Conservation (phyloP, 805 yeast species). For the Yamadazyma insecticola region DNA sequence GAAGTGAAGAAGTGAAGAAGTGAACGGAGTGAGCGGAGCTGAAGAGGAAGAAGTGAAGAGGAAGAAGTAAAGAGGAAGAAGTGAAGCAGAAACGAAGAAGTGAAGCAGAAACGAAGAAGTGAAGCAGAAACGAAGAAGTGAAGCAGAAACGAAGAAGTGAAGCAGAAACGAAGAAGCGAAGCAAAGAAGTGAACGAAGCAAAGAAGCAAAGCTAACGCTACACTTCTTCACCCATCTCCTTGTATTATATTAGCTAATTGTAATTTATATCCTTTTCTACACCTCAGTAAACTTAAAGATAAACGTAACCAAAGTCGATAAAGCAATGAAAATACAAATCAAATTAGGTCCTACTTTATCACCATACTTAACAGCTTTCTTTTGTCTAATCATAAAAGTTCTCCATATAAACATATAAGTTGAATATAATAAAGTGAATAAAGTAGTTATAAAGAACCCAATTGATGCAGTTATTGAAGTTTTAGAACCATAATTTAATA, state of each 20-base stretch:
- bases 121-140: no score
- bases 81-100: no score
- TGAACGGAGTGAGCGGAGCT: no score
- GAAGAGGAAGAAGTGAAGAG: no score
- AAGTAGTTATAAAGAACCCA: slow-evolving; percentile 80
- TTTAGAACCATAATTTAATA: slow-evolving; percentile 77
- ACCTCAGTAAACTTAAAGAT: slow-evolving; percentile 44
- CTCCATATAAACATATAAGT: slow-evolving; percentile 74
- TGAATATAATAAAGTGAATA: slow-evolving; percentile 69
- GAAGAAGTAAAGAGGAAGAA: no score
- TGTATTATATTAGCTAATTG: background rate
- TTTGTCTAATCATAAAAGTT: slow-evolving; percentile 74
- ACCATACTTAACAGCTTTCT: slow-evolving; percentile 79
- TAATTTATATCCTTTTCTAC: slow-evolving; percentile 2
- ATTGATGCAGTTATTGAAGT: slow-evolving; percentile 75
- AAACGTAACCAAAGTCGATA: slow-evolving; percentile 62
- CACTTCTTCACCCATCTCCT: no score
- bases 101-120: no score
- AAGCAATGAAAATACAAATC: slow-evolving; percentile 69
- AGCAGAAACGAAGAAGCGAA: no score
- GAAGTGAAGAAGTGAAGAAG: no score
- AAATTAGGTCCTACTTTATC: slow-evolving; percentile 84
- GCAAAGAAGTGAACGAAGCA: no score
- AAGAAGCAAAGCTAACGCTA: no score
- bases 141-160: no score